These are phyloP conservation scores for Mucor circinelloides DNA, from an alignment of 371 early-diverging fungal genomes.

Conservation along the genomic window DNA sequence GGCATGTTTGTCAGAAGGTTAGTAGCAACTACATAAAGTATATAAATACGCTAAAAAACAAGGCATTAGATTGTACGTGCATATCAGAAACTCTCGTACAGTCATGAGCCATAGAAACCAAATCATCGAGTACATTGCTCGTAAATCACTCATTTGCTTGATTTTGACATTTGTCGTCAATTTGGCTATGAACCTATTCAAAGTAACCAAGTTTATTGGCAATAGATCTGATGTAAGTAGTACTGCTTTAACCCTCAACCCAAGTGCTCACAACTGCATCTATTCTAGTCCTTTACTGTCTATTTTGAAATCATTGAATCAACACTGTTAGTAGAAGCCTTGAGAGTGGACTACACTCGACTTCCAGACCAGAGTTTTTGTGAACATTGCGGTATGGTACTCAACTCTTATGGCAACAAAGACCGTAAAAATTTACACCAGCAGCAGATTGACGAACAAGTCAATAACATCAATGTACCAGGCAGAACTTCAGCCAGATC, in stretches of 20 bases:
- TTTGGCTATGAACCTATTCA: conserved; percentile 45
- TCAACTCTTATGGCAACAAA: conserved; percentile 7
- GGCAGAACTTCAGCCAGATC: conserved; percentile 7
- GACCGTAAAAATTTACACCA: conserved; percentile 7
- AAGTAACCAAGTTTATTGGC: conserved; percentile 40
- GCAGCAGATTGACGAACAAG: not conserved
- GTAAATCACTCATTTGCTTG: conserved; percentile 46
- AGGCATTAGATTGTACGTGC: conserved; percentile 32
- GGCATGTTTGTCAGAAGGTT: conserved; percentile 56
- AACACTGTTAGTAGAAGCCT: conserved; percentile 45
- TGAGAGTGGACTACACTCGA: conserved; percentile 37
- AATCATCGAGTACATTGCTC: conserved; percentile 47
- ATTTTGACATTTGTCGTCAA: conserved; percentile 43
- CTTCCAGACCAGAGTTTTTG: conserved; percentile 36
- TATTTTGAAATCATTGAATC: conserved; percentile 49
- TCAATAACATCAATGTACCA: not conserved
- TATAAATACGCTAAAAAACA: not conserved
- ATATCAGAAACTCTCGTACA: conserved; percentile 31
- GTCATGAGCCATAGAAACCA: conserved; percentile 41
- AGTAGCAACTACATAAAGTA: not conserved
- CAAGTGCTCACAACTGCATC: not conserved
- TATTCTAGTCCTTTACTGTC: conserved; percentile 44
- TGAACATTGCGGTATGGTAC: conserved; percentile 44
- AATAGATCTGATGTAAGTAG: conserved; percentile 45
- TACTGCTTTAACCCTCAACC: not conserved